Percentiles rank a stretch among this genome's conserved stretches.
These are phyloP conservation scores for Hanseniaspora gamundiae DNA, from an alignment of 1,139 yeast genomes.

Conservation along the genomic window DNA sequence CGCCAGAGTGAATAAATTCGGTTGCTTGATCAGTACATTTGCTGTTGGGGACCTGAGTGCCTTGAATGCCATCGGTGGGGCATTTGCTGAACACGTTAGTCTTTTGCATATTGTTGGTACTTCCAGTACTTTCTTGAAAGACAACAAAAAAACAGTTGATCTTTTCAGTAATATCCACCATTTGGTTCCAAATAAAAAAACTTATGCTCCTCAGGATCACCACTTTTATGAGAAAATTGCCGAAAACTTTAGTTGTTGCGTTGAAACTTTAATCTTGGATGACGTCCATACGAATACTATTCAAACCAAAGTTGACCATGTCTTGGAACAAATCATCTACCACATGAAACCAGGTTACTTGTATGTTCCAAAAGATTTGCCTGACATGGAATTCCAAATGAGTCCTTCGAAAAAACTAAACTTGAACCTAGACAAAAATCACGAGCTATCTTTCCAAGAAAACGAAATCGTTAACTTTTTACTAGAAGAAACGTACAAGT, in stretches of 20 bases:
- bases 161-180: slow-evolving; percentile 38
- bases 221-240: slow-evolving; percentile 51
- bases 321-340: slow-evolving; percentile 41
- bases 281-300: slow-evolving; percentile 34
- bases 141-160: background rate
- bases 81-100: slow-evolving; percentile 54
- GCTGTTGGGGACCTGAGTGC: slow-evolving; percentile 71
- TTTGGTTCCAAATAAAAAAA: slow-evolving; percentile 43
- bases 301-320: slow-evolving; percentile 56
- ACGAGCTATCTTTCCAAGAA: slow-evolving; percentile 25
- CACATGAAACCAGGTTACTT: slow-evolving; percentile 70
- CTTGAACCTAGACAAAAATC: slow-evolving; percentile 19
- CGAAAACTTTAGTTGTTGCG: slow-evolving; percentile 40
- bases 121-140: slow-evolving; percentile 30
- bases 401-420: slow-evolving; percentile 20
- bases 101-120: slow-evolving; percentile 57
- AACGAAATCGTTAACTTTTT: slow-evolving; percentile 32
- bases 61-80: slow-evolving; percentile 53
- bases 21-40: slow-evolving; percentile 49
- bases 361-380: slow-evolving; percentile 61
- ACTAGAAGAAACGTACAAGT: slow-evolving; percentile 33
- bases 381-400: slow-evolving; percentile 61
- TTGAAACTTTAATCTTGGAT: slow-evolving; percentile 39
- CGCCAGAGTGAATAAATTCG: slow-evolving; percentile 47
- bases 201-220: slow-evolving; percentile 44